Conservation (phyloP, 1,284 basidiomycete genomes). For the Clitocybe nebularis region DNA sequence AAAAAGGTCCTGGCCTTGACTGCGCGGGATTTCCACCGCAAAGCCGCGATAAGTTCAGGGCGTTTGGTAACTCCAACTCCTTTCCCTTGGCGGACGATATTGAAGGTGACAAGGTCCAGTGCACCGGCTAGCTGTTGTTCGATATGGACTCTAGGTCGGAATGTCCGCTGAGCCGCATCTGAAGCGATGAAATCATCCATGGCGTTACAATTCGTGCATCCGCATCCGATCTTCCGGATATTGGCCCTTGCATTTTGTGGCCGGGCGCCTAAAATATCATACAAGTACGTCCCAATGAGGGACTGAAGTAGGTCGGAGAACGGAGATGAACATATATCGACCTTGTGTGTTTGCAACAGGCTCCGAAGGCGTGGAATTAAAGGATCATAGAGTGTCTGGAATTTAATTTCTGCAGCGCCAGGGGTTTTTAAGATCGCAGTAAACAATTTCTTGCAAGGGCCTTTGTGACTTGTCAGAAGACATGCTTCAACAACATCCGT, state of each 20-base stretch:
- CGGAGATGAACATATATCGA: slow-evolving; percentile 17
- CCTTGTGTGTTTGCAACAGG: slow-evolving; percentile 11
- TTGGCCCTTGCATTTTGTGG: slow-evolving; percentile 7
- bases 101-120: slow-evolving; percentile 21
- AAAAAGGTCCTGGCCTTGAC: slow-evolving; percentile 21
- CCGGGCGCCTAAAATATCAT: slow-evolving; percentile 20
- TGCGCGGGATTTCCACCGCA: slow-evolving; percentile 20
- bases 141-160: slow-evolving; percentile 22
- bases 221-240: slow-evolving; percentile 26
- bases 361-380: slow-evolving; percentile 18
- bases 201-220: slow-evolving; percentile 23
- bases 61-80: slow-evolving; percentile 22
- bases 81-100: slow-evolving; percentile 18
- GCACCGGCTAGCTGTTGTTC: slow-evolving; percentile 14
- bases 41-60: slow-evolving; percentile 13
- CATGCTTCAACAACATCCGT: slow-evolving; percentile 20
- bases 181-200: slow-evolving; percentile 23
- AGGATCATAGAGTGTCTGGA: slow-evolving; percentile 19
- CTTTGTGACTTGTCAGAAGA: slow-evolving; percentile 10
- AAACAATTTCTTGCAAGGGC: slow-evolving; percentile 15
- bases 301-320: slow-evolving; percentile 21
- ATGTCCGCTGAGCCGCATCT: slow-evolving; percentile 10
- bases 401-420: slow-evolving; percentile 13
- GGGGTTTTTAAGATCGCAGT: slow-evolving; percentile 14
- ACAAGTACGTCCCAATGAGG: slow-evolving; percentile 21